Percentiles rank a stretch among this genome's conserved stretches.
Evolutionary conservation across 2,329 filamentous ascomycete species (phyloP).

Genomic region (Didymella pinodella): DNA sequence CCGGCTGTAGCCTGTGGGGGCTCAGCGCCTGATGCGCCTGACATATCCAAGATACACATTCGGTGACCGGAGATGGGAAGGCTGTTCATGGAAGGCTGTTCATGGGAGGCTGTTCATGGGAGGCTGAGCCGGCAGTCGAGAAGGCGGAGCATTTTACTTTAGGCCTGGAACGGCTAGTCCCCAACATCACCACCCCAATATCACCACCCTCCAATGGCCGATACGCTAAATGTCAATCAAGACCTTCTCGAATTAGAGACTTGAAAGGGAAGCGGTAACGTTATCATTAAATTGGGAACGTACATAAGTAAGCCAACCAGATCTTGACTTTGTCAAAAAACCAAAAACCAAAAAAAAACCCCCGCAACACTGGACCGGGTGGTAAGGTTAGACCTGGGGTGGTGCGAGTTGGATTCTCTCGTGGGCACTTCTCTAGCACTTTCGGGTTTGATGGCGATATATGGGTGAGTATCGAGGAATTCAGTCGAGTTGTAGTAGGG

Average conservation of each 20-base stretch:
- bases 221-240: not conserved
- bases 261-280: not conserved
- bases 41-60: not conserved
- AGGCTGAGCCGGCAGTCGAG: constrained; percentile 5
- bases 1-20: not conserved
- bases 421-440: too few relatives aligned
- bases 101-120: not conserved
- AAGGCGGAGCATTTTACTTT: constrained; percentile 1
- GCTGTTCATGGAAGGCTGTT: constrained; percentile 4
- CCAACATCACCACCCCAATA: not conserved
- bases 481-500: too few relatives aligned
- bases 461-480: too few relatives aligned
- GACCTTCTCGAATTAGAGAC: not conserved
- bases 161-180: not conserved
- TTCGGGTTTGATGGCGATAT: too few relatives aligned
- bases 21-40: constrained; percentile 5
- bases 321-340: too few relatives aligned
- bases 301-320: too few relatives aligned
- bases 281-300: too few relatives aligned
- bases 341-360: too few relatives aligned
- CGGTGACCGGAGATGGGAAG: constrained; percentile 15
- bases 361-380: too few relatives aligned
- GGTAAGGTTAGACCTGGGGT: too few relatives aligned
- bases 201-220: not conserved
- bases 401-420: too few relatives aligned